Evolutionary conservation across 768 basidiomycete genomes (phyloP), one percentile per base, ranked within the genome.

Genomic region (Psilocybe cyanescens): DNA sequence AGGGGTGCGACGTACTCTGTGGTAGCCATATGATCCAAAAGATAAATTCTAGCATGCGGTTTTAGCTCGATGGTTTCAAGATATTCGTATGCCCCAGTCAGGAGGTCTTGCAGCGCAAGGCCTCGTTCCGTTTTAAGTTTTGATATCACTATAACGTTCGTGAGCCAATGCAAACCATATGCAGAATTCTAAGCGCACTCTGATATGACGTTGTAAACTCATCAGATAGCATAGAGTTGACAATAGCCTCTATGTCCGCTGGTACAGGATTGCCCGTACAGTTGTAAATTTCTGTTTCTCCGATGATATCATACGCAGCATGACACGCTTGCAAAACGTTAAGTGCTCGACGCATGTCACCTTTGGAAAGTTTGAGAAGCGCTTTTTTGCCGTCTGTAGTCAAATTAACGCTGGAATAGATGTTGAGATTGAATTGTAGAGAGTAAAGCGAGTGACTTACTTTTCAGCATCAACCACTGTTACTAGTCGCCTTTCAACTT

Each of bases 261-360:
- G 97, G 97, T 72, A 98, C 95, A 17, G 97, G 97, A 67, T 89
- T 96, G 44, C 97, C 97, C 0, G 97, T 99, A 73, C 97, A 99
- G 66, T 91, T 94, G 74, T 99, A 99, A 24, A 99, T 87, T 64
- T 97, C 95, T 0, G 87, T 86, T 76, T 98, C 96, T 58, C 92
- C 91, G 33, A 89, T 87, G 8, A 84, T 73, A 46, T 96, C 94
- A 72, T 98, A 99, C 3, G 97, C 97, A 14, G 97, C 96, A 73
- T 99, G 95, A 70, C 97, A 99, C 0, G 97, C 97, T 78, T 99
- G 97, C 17, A 99, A 80, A 30, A 99, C 91, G 71, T 97, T 99
- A 16, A 99, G 80, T 1, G 96, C 97, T 61, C 97, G 81, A 61
- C 97, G 87, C 97, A 99, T 99, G 74, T 99, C 97, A 33, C 97